Evolutionary conservation across 805 yeast species (phyloP), one percentile per base, ranked within the genome.

Genomic region (Ogataea zsoltii): DNA sequence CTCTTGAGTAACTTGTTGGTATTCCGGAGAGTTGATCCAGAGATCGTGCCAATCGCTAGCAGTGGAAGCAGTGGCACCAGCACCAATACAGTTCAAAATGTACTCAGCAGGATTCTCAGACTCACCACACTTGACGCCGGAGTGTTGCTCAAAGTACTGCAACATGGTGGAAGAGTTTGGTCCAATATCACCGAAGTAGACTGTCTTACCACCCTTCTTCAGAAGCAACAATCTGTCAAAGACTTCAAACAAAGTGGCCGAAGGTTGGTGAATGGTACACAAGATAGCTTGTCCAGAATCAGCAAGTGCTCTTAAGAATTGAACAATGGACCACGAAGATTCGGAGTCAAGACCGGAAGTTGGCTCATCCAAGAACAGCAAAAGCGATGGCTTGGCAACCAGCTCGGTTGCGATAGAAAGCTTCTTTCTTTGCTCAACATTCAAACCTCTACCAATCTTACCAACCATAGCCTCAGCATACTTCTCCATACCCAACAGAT

Each of bases 61-160:
- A 31, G 78, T 77, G 44, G 71, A 64, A 10, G 89, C 85, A 43
- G 88, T 83, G 7, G 91, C 89, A 63, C 89, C 91, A 30, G 91
- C 91, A 54, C 92, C 92, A 62, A 85, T 83, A 57, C 82, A 81
- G 50, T 82, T 80, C 57, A 84, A 69, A 65, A 83, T 82, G 69
- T 83, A 84, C 65, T 83, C 90, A 41, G 89, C 90, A 41, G 90
- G 90, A 51, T 84, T 84, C 46, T 81, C 88, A 39, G 73, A 70
- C 7, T 64, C 67, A 44, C 74, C 78, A 71, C 92, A 85, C 44
- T 76, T 71, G 47, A 79, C 77, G 43, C 92, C 91, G 38, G 95
- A 77, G 51, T 73, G 55, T 37, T 59, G 61, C 56, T 74, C 78
- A 51, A 76, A 76, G 57, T 76, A 75, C 35, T 65, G 51, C 44